phyloP scores from a whole-genome alignment of 345 rosid genomes.

The Leavenworthia alabamica region DNA sequence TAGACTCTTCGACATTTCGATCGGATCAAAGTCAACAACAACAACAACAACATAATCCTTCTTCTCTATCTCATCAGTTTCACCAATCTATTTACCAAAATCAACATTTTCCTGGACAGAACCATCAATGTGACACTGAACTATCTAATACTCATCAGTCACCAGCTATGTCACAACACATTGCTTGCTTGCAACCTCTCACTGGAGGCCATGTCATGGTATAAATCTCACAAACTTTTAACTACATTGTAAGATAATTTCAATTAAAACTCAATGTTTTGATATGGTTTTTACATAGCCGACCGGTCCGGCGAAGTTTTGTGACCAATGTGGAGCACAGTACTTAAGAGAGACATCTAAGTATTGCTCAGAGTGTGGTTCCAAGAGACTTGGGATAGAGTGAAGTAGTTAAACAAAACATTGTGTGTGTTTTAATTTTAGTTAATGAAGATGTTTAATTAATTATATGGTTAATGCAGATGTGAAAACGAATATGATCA shows the following conservation, averaged over 20 bases:
- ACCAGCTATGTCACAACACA: conserved; percentile 66
- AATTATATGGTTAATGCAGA: too few relatives aligned
- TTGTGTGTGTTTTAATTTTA: too few relatives aligned
- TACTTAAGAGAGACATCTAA: conserved; percentile 84
- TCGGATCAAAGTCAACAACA: too few relatives aligned
- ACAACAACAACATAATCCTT: too few relatives aligned
- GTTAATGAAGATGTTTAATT: too few relatives aligned
- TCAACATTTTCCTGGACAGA: conserved; percentile 56
- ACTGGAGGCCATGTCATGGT: conserved; percentile 48
- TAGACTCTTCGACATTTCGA: conserved; percentile 51
- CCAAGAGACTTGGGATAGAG: conserved; percentile 72
- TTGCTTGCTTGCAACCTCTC: conserved; percentile 76
- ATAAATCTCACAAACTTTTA: neutral
- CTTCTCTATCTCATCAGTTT: conserved; percentile 53
- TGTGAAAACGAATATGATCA: too few relatives aligned
- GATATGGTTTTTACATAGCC: conserved; percentile 36
- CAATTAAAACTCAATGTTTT: conserved; percentile 12
- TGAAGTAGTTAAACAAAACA: too few relatives aligned
- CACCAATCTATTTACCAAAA: conserved; percentile 59
- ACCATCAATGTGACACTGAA: conserved; percentile 66
- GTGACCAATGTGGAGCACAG: conserved; percentile 83
- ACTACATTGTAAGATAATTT: too few relatives aligned
- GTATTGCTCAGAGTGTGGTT: conserved; percentile 90
- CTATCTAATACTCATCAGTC: conserved; percentile 64
- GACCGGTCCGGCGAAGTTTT: conserved; percentile 64